These are phyloP conservation scores for Xylaria scruposa DNA, from an alignment of 495 filamentous ascomycete genomes.

Conservation along the genomic window DNA sequence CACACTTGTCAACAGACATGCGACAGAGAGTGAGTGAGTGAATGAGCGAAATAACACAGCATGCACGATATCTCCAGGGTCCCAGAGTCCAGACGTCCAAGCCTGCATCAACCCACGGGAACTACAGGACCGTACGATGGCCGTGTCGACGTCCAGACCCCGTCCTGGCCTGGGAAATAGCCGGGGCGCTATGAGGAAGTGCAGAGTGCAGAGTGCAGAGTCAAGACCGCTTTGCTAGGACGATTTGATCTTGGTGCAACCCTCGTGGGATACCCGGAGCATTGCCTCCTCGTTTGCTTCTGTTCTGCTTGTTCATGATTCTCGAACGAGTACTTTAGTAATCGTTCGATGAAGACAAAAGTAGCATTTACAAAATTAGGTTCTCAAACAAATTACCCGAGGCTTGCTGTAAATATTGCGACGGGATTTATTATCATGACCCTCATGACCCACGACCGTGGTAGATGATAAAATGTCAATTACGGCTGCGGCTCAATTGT, in stretches of 20 bases:
- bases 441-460: too few relatives aligned
- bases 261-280: background rate
- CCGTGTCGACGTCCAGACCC: constrained; percentile 8
- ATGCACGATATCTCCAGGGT: constrained; percentile 10
- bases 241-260: background rate
- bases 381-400: background rate
- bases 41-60: background rate
- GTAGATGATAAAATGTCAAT: background rate
- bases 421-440: background rate
- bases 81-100: constrained; percentile 10
- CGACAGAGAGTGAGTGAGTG: background rate
- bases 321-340: background rate
- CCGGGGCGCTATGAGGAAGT: background rate
- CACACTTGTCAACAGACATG: background rate
- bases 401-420: background rate
- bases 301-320: background rate
- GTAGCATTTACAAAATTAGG: background rate
- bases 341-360: too few relatives aligned
- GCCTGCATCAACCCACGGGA: constrained; percentile 9
- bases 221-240: background rate
- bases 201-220: constrained; percentile 8
- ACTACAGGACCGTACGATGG: background rate
- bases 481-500: background rate
- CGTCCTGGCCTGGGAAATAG: background rate
- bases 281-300: background rate